These are phyloP conservation scores for Eudorina sp. DNA, from an alignment of 139 green algal species.

Conservation along the genomic window DNA sequence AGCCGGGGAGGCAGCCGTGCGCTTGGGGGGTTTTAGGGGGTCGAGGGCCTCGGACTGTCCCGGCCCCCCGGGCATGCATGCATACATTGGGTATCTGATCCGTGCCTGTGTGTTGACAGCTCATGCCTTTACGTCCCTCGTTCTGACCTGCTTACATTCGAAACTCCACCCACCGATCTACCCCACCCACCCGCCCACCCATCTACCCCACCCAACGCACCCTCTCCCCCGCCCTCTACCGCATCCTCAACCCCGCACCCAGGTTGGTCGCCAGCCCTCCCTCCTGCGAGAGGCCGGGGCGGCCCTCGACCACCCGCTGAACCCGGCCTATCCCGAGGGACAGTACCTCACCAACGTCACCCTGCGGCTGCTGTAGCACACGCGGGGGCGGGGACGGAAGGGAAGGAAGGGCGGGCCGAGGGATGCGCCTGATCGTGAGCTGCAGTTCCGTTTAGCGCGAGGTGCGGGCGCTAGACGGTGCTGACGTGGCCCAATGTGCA, in stretches of 20 bases:
- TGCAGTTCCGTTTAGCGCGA: too few relatives aligned
- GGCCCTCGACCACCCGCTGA: slow-evolving; percentile 78
- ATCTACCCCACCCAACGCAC: background rate
- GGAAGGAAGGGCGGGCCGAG: too few relatives aligned
- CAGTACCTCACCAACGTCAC: slow-evolving; percentile 87
- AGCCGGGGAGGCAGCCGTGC: background rate
- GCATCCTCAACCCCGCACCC: background rate
- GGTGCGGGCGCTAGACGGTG: too few relatives aligned
- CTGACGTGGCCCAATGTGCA: too few relatives aligned
- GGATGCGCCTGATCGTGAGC: too few relatives aligned
- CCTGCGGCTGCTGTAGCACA: slow-evolving; percentile 58
- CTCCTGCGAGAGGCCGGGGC: slow-evolving; percentile 80
- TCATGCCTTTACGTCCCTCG: background rate
- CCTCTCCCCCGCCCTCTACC: slow-evolving; percentile 38
- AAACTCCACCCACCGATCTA: background rate
- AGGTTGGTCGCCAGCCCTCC: slow-evolving; percentile 60
- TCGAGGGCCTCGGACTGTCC: background rate
- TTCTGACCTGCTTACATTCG: background rate
- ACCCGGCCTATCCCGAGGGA: slow-evolving; percentile 87
- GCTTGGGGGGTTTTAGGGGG: background rate
- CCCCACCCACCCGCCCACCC: background rate
- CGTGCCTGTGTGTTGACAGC: too few relatives aligned
- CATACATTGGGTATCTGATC: too few relatives aligned
- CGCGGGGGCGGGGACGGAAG: too few relatives aligned
- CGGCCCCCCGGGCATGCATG: too few relatives aligned